Base-by-base conservation (phyloP, 2,329 filamentous ascomycete species). In the Cercospora sp. region DNA sequence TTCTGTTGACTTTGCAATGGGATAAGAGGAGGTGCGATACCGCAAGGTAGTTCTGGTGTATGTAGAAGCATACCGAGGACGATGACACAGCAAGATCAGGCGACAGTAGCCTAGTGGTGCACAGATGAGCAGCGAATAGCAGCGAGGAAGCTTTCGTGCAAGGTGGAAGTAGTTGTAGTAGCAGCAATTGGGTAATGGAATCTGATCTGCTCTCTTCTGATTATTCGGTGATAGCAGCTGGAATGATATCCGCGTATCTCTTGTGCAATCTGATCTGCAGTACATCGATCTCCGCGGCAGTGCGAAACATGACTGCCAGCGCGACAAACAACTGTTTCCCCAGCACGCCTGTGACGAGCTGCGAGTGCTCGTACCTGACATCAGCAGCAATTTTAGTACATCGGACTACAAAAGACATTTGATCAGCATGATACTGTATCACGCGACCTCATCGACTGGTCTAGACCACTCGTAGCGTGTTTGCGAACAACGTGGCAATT, bases 121-220 rank as follows among this genome's bases (percentile, higher is more conserved):
- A 6, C 23, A 57, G 26, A 10, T 3, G 53, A 12, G 26, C 23
- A 58, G 53, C 26, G 26, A 9, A 30, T 13, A 18, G 26, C 26
- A 58, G 53, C 20, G 3, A 58, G 7, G n/a, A 8, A 18, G n/a
- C 23, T 4, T 30, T 33, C 26, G 16, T 58, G 26, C 53, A 57
- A 16, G 53, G 10, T 9, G 28, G 23, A 31, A 57, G 23, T 57
- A 57, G 53, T 33, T 2, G 53, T 33, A 31, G 45, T 7, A 23
- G 45, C 45, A 51, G 45, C 30, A n/a, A 58, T 58, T 58, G 53
- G 53, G 53, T 58, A 58, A 58, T 58, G 53, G 30, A 58, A 30
- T n/a, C 26, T 58, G 26, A 30, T 28, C 28, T 58, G 23, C 53
- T 33, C 53, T 26, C 53, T 31, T 30, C 26, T 7, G 12, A 10